phyloP scores from a whole-genome alignment of 2,329 filamentous ascomycete genomes.

The Sarocladium brachiariae region DNA sequence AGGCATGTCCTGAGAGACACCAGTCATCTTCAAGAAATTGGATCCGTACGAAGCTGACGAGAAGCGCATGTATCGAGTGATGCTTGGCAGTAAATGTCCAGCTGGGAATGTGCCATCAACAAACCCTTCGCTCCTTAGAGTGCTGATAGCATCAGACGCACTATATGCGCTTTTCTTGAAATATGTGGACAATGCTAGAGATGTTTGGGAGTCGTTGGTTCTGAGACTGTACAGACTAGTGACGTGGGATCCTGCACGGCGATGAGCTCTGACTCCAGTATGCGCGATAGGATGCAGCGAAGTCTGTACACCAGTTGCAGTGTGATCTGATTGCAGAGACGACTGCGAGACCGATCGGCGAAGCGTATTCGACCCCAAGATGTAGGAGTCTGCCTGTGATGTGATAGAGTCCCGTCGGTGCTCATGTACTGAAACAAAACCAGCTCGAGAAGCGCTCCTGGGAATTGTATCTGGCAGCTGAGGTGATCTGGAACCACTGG shows the following conservation, averaged over 20 bases:
- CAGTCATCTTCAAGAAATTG: slow-evolving; percentile 55
- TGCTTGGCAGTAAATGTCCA: slow-evolving; percentile 53
- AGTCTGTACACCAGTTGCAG: not conserved
- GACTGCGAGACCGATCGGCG: not conserved
- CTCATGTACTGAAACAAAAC: slow-evolving; percentile 45
- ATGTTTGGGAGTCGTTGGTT: slow-evolving; percentile 49
- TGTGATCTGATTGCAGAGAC: slow-evolving; percentile 4
- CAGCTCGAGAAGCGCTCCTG: slow-evolving; percentile 37
- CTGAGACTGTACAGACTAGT: slow-evolving; percentile 56
- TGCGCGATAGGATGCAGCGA: not conserved
- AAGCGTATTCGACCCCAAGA: slow-evolving; percentile 37
- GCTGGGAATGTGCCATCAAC: slow-evolving; percentile 53
- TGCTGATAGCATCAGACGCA: slow-evolving; percentile 40
- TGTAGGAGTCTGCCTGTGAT: slow-evolving; percentile 50
- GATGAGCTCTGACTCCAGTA: slow-evolving; percentile 12
- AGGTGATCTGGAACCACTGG: not conserved
- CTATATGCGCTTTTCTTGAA: slow-evolving; percentile 42
- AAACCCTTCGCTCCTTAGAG: slow-evolving; percentile 43
- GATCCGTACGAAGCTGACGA: slow-evolving; percentile 61
- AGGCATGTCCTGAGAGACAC: slow-evolving; percentile 48
- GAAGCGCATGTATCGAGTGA: slow-evolving; percentile 59
- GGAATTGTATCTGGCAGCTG: slow-evolving; percentile 21
- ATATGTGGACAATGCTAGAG: slow-evolving; percentile 43
- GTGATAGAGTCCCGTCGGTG: slow-evolving; percentile 46
- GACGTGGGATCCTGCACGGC: slow-evolving; percentile 25